Percentiles rank a stretch among this genome's conserved stretches.
phyloP scores from a whole-genome alignment of 2,329 filamentous ascomycete species.

The Thelonectria rubi region DNA sequence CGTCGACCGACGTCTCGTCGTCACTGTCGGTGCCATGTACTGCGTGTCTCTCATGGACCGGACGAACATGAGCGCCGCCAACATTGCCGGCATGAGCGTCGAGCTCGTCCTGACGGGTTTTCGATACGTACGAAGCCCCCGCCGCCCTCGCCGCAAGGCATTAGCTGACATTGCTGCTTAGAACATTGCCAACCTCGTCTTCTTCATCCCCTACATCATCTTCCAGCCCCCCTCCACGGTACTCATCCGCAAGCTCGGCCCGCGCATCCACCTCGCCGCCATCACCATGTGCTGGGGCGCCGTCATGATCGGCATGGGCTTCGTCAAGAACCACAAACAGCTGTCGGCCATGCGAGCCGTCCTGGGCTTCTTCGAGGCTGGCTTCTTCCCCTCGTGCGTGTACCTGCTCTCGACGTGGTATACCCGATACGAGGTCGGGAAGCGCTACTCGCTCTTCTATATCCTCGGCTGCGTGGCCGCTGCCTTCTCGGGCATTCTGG shows the following conservation, averaged over 20 bases:
- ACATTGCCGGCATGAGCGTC: conserved; percentile 70
- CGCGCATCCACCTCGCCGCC: conserved; percentile 62
- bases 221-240: conserved; percentile 78
- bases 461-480: conserved; percentile 72
- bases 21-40: conserved; percentile 73
- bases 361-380: conserved; percentile 72
- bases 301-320: conserved; percentile 73
- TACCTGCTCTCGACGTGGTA: conserved; percentile 81
- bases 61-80: conserved; percentile 77
- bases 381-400: conserved; percentile 76
- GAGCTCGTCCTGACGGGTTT: conserved; percentile 58
- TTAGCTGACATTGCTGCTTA: conserved; percentile 35
- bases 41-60: conserved; percentile 82
- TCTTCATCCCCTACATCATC: conserved; percentile 77
- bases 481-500: conserved; percentile 73
- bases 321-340: conserved; percentile 60
- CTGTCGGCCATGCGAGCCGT: conserved; percentile 66
- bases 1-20: conserved; percentile 72
- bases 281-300: conserved; percentile 69
- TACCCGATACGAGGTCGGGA: conserved; percentile 74
- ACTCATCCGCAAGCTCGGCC: conserved; percentile 72
- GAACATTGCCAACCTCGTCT: conserved; percentile 75
- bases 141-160: no score
- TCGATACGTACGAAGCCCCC: conserved; percentile 52
- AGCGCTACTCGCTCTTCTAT: conserved; percentile 75